Conservation (phyloP, 192 early-diverging fungal species). For the Cladochytrium replicatum region DNA sequence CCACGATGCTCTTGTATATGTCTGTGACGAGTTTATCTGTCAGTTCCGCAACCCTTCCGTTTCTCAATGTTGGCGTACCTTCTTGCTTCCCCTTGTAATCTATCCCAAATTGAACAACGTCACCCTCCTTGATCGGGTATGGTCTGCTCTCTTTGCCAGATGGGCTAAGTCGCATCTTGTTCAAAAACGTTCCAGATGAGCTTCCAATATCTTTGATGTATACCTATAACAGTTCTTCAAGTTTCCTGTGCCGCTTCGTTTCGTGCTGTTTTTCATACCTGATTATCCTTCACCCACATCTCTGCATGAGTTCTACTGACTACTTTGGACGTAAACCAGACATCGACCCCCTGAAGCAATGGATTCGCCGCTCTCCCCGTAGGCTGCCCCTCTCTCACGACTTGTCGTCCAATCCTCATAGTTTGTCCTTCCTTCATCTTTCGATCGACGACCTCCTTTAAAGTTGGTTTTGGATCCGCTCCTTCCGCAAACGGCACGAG, state of each 20-base stretch:
- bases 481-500: not conserved
- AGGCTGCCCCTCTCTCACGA: constrained; percentile 32
- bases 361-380: constrained; percentile 14
- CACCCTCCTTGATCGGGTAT: constrained; percentile 56
- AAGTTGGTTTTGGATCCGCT: constrained; percentile 4
- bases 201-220: constrained; percentile 90
- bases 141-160: constrained; percentile 76
- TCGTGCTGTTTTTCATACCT: too few species aligned
- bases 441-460: constrained; percentile 36
- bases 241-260: not conserved
- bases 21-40: constrained; percentile 13
- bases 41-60: too few species aligned
- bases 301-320: constrained; percentile 89
- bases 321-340: constrained; percentile 67
- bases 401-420: constrained; percentile 37
- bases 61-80: constrained; percentile 24
- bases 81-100: constrained; percentile 50
- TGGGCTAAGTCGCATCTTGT: constrained; percentile 84
- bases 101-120: constrained; percentile 46
- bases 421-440: constrained; percentile 30
- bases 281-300: constrained; percentile 73
- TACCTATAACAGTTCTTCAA: constrained; percentile 54
- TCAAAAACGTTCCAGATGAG: constrained; percentile 96
- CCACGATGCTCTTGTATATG: constrained; percentile 36
- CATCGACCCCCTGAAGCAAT: constrained; percentile 19